A percentile compares a stretch with the other conserved stretches of the same genome.
Conservation (phyloP, 1,139 yeast species). For the Candida sojae region DNA sequence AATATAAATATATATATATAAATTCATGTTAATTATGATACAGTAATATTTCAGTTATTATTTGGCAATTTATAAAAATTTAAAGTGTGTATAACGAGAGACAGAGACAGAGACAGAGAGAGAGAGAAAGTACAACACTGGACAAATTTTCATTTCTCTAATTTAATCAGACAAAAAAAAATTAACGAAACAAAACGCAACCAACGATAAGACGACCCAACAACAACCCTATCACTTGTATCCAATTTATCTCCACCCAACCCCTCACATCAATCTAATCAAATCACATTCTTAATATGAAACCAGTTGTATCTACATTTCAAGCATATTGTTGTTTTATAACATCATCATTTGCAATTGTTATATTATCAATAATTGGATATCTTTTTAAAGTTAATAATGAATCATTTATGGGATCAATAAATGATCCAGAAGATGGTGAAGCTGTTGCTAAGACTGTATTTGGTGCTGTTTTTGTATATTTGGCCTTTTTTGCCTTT, state of each 20-base stretch:
- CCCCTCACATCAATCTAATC: neutral
- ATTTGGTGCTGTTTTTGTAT: constrained; percentile 86
- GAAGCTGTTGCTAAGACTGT: constrained; percentile 91
- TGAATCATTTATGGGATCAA: constrained; percentile 92
- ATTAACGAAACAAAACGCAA: neutral
- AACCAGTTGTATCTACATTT: constrained; percentile 52
- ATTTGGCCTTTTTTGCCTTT: constrained; percentile 74
- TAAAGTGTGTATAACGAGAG: no score
- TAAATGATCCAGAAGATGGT: constrained; percentile 89
- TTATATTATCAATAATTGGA: constrained; percentile 83
- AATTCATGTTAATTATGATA: no score
- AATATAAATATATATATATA: no score
- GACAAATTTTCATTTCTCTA: no score
- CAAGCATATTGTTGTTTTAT: constrained; percentile 96
- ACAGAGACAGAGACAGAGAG: no score
- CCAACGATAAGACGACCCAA: neutral
- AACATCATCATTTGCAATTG: constrained; percentile 86
- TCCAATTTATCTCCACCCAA: no score
- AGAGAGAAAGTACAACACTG: no score
- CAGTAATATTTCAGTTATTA: no score
- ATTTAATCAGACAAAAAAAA: neutral
- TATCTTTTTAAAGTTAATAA: constrained; percentile 76
- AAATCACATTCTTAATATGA: constrained; percentile 20
- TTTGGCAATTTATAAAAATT: neutral
- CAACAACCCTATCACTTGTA: no score